phyloP scores from a whole-genome alignment of 768 basidiomycete species.

The Chalciporus chontae region DNA sequence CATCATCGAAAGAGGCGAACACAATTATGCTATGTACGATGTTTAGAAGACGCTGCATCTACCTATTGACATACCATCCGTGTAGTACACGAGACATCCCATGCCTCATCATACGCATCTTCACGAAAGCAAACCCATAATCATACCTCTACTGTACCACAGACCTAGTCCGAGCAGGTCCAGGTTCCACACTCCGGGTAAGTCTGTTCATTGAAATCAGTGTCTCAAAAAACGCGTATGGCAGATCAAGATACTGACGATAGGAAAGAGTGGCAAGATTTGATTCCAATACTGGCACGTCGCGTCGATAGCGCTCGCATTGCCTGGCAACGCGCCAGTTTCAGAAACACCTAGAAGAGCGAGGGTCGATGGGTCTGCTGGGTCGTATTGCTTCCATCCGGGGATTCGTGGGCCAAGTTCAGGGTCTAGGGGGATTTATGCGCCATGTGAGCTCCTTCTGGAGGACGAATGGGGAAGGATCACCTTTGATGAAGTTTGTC shows the following conservation, averaged over 20 bases:
- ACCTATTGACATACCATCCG: too few species aligned
- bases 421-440: not conserved
- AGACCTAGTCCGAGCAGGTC: not conserved
- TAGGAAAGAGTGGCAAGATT: not conserved
- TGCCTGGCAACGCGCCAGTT: slow-evolving; percentile 17
- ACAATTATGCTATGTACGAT: too few species aligned
- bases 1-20: too few species aligned
- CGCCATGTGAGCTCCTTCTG: too few species aligned
- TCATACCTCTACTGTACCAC: too few species aligned
- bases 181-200: not conserved
- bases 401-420: not conserved
- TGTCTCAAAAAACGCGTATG: too few species aligned
- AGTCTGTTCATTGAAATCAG: too few species aligned
- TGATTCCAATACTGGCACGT: not conserved
- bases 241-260: too few species aligned
- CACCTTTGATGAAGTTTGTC: slow-evolving; percentile 26
- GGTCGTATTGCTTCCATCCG: not conserved
- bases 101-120: too few species aligned
- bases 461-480: too few species aligned
- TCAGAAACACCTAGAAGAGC: slow-evolving; percentile 21
- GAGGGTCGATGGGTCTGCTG: slow-evolving; percentile 14
- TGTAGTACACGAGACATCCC: too few species aligned
- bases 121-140: not conserved
- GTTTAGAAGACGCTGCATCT: too few species aligned
- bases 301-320: slow-evolving; percentile 15